A percentile compares a stretch with the other conserved stretches of the same genome.
phyloP scores from a whole-genome alignment of 164 flowering plant species.

The Amborella trichopoda region DNA sequence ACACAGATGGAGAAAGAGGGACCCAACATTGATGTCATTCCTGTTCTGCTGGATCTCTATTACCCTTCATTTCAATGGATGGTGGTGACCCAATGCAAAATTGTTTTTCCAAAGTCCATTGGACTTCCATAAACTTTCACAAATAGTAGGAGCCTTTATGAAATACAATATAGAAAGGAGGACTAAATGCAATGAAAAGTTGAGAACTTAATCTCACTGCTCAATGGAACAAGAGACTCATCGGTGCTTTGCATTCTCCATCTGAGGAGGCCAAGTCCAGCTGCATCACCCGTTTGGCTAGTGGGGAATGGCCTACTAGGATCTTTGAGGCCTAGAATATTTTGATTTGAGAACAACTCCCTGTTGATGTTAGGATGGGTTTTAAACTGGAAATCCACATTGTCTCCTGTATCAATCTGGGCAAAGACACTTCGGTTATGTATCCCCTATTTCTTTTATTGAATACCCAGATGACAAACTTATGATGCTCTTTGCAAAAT shows the following conservation, averaged over 20 bases:
- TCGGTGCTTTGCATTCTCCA: constrained; percentile 97
- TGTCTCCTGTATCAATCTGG: constrained; percentile 76
- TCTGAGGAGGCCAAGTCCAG: constrained; percentile 79
- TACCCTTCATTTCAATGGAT: no score
- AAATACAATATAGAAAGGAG: no score
- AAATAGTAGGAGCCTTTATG: not conserved
- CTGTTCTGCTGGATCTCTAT: no score
- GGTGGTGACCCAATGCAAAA: no score
- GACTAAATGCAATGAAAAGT: not conserved
- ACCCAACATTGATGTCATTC: no score
- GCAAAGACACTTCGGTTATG: no score
- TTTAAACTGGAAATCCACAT: constrained; percentile 68
- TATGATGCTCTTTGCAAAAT: no score
- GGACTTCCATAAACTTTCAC: no score
- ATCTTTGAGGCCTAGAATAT: constrained; percentile 82
- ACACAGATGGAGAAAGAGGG: no score
- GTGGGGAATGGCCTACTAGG: constrained; percentile 87
- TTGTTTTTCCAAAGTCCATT: no score
- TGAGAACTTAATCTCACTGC: constrained; percentile 55
- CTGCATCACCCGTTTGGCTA: constrained; percentile 62
- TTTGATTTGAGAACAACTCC: constrained; percentile 74
- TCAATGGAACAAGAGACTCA: constrained; percentile 79
- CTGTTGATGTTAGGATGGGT: constrained; percentile 97
- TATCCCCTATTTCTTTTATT: no score
- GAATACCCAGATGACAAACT: no score